Evolutionary conservation across 192 early-diverging fungal genomes (phyloP), one percentile per base, ranked within the genome.

Genomic region (Backusella circina): DNA sequence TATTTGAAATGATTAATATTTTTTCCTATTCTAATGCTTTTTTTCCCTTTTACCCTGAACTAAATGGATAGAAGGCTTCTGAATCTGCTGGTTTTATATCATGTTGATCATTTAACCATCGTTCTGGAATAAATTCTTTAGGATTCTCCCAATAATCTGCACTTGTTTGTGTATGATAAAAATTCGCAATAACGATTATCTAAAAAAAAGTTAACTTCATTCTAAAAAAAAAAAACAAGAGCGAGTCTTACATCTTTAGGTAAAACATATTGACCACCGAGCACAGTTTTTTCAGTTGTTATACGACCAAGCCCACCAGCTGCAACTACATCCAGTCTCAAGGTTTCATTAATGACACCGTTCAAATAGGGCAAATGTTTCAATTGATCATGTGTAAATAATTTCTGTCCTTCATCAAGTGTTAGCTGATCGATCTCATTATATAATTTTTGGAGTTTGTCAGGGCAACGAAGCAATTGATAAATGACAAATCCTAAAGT

Each of bases 21-120:
- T 54, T 54, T 16, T 54, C 51, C 6, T 8, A 54, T 7, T 76
- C 71, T 65, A 87, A 84, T 2, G 39, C 15, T 41, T 41, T 16
- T 41, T 10, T 0, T n/a, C 32, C 37, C 13, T 41, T 9, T 77
- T 77, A 77, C 76, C 84, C 84, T 1, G 79, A 79, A 72, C 82
- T 82, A 76, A 87, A 87, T 32, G 86, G 86, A 79, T 80, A 84
- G 72, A 83, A 87, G 3, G 84, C 84, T 28, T 83, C 76, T 6
- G 77, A 65, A 38, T 26, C 36, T 1, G 80, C 72, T 9, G 21
- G 30, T 35, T 75, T 72, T 36, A 77, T 78, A 15, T 80, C 75
- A 21, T 10, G 18, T 23, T 54, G 51, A 23, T 80, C 84, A n/a
- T 75, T 47, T 13, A 82, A 32, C 85, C 85, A 88, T 50, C 87